Evolutionary conservation across 2,329 filamentous ascomycete species (phyloP).

Genomic region (Fusarium equiseti): DNA sequence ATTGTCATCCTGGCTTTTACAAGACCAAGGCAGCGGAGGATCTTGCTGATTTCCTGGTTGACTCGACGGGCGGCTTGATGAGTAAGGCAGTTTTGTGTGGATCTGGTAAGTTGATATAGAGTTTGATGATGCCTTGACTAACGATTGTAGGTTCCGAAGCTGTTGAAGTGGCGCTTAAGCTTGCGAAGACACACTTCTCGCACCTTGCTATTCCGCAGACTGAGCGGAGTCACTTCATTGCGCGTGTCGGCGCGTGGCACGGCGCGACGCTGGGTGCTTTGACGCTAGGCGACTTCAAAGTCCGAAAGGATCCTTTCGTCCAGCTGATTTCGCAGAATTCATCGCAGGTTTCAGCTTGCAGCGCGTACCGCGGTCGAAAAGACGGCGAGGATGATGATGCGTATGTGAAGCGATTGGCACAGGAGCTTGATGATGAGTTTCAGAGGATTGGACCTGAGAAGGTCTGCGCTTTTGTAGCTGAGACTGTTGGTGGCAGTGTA

Average conservation of each 20-base stretch:
- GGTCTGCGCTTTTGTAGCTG: constrained; percentile 63
- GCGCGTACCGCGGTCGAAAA: constrained; percentile 15
- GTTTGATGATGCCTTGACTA: rapidly evolving
- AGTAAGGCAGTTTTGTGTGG: constrained; percentile 41
- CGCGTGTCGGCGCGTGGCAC: constrained; percentile 34
- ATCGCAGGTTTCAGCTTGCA: constrained; percentile 19
- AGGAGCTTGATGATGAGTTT: constrained; percentile 63
- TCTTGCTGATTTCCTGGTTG: constrained; percentile 38
- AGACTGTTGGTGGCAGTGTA: constrained; percentile 56
- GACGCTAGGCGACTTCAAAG: constrained; percentile 38
- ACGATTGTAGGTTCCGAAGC: constrained; percentile 31
- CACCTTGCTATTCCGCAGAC: constrained; percentile 33
- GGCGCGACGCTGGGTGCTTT: constrained; percentile 38
- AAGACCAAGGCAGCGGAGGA: constrained; percentile 37
- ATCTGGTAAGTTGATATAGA: constrained; percentile 19
- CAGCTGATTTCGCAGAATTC: constrained; percentile 34
- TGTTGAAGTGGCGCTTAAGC: constrained; percentile 39
- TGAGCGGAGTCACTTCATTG: constrained; percentile 36
- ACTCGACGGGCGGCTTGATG: constrained; percentile 38
- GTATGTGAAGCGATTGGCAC: constrained; percentile 56
- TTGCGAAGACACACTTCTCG: constrained; percentile 39
- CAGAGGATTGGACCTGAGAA: constrained; percentile 58
- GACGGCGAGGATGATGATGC: constrained; percentile 45
- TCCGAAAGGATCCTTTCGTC: constrained; percentile 38
- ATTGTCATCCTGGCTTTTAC: constrained; percentile 42